phyloP scores from a whole-genome alignment of 805 yeast genomes.

The Helenozyma baotianmanensis region DNA sequence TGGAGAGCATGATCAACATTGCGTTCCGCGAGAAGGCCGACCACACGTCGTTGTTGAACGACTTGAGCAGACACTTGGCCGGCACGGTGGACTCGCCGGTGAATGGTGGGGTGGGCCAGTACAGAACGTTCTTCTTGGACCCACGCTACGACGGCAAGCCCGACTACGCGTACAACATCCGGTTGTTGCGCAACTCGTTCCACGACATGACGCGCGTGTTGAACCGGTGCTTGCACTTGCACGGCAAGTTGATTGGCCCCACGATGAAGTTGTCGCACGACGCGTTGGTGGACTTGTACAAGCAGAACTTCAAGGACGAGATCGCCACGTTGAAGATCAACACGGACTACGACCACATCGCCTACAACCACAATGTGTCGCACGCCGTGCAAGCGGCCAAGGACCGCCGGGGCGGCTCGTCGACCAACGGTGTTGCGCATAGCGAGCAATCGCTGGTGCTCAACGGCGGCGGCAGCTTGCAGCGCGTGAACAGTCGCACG shows the following conservation, averaged over 20 bases:
- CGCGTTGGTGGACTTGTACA: slow-evolving; percentile 58
- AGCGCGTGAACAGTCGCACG: slow-evolving; percentile 16
- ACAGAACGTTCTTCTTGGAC: slow-evolving; percentile 59
- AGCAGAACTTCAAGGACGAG: slow-evolving; percentile 64
- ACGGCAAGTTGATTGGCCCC: slow-evolving; percentile 57
- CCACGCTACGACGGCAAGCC: slow-evolving; percentile 29
- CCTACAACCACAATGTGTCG: slow-evolving; percentile 21
- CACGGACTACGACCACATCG: slow-evolving; percentile 27
- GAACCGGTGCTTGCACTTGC: slow-evolving; percentile 62
- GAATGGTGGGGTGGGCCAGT: slow-evolving; percentile 87
- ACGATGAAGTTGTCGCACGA: slow-evolving; percentile 60
- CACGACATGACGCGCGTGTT: slow-evolving; percentile 64
- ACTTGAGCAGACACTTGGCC: slow-evolving; percentile 63
- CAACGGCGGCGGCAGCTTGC: slow-evolving; percentile 1
- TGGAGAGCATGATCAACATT: slow-evolving; percentile 56
- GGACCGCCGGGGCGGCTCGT: slow-evolving; percentile 2
- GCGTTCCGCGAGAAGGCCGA: slow-evolving; percentile 50
- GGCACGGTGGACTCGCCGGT: slow-evolving; percentile 93
- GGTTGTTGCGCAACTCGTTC: slow-evolving; percentile 49
- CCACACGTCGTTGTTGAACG: slow-evolving; percentile 48
- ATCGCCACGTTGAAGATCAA: slow-evolving; percentile 41
- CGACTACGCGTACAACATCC: slow-evolving; percentile 25
- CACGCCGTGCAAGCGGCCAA: slow-evolving; percentile 11
- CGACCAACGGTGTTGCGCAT: slow-evolving; percentile 2
- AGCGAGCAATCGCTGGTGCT: slow-evolving; percentile 3